phyloP scores from a whole-genome alignment of 148 eudicot species.

The Heliamphora exappendiculata region DNA sequence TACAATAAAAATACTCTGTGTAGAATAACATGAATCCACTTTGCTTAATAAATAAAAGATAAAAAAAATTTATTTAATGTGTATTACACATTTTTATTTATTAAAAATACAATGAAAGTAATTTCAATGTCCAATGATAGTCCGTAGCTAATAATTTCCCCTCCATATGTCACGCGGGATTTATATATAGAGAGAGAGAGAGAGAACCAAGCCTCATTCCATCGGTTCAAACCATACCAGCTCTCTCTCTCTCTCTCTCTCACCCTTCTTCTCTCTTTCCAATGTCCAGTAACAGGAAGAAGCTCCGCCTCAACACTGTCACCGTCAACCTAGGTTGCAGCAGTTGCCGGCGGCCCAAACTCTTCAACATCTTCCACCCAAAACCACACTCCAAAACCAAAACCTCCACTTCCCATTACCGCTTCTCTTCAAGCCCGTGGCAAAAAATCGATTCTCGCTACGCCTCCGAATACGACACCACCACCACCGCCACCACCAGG shows the following conservation, averaged over 20 bases:
- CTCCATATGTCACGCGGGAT: background rate
- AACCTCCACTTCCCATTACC: background rate
- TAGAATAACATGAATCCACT: too few relatives aligned
- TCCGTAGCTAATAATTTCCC: too few relatives aligned
- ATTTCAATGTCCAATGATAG: too few relatives aligned
- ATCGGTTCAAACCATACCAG: background rate
- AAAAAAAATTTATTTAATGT: too few relatives aligned
- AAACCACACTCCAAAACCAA: constrained; percentile 19
- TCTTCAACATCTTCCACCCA: constrained; percentile 42
- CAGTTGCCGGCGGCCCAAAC: constrained; percentile 36
- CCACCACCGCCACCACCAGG: constrained; percentile 13
- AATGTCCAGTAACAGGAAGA: constrained; percentile 32
- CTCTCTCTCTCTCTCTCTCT: background rate
- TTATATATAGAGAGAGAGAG: background rate
- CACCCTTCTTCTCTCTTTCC: constrained; percentile 17
- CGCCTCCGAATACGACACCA: constrained; percentile 16
- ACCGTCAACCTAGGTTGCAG: constrained; percentile 39
- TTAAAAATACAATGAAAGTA: too few relatives aligned
- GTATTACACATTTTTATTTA: too few relatives aligned
- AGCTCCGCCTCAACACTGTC: constrained; percentile 28
- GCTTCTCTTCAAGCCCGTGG: constrained; percentile 17
- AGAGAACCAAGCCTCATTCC: background rate
- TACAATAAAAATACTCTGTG: too few relatives aligned
- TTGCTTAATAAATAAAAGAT: too few relatives aligned
- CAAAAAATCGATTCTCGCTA: background rate